These are phyloP conservation scores for Xylaria bambusicola DNA, from an alignment of 495 filamentous ascomycete species.

Conservation along the genomic window DNA sequence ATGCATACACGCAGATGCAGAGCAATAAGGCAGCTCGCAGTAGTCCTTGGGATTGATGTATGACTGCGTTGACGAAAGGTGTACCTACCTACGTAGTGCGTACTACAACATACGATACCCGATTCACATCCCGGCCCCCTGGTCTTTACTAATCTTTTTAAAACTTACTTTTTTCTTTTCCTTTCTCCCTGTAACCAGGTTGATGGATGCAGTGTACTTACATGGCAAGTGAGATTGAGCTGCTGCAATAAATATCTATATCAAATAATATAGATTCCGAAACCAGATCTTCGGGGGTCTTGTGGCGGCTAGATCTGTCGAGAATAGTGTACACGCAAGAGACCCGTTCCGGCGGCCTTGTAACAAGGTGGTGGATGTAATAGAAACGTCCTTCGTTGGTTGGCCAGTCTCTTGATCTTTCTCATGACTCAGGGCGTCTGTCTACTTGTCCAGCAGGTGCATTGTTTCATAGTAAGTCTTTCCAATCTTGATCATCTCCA, in stretches of 20 bases:
- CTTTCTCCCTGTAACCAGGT: not conserved
- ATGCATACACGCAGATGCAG: conserved; percentile 5
- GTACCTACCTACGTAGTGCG: not conserved
- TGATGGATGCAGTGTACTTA: not conserved
- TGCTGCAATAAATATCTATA: too few relatives aligned
- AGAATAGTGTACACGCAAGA: too few relatives aligned
- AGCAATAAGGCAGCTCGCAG: conserved; percentile 12
- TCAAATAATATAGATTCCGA: too few relatives aligned
- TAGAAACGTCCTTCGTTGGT: conserved; percentile 2
- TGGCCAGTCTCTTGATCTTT: not conserved
- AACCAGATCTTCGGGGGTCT: too few relatives aligned
- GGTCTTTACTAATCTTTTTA: too few relatives aligned
- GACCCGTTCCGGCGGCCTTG: too few relatives aligned
- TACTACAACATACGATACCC: not conserved
- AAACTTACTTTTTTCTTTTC: not conserved
- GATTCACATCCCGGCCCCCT: not conserved
- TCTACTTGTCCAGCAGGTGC: too few relatives aligned
- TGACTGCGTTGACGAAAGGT: not conserved
- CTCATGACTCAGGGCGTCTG: conserved; percentile 7
- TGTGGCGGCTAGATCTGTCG: too few relatives aligned
- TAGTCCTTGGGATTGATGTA: not conserved
- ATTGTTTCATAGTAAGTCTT: not conserved
- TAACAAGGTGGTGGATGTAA: conserved; percentile 6
- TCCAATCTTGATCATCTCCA: not conserved
- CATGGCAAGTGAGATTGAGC: not conserved